phyloP scores from a whole-genome alignment of 352 stramenopile genomes.

The Phytophthora pinifolia region DNA sequence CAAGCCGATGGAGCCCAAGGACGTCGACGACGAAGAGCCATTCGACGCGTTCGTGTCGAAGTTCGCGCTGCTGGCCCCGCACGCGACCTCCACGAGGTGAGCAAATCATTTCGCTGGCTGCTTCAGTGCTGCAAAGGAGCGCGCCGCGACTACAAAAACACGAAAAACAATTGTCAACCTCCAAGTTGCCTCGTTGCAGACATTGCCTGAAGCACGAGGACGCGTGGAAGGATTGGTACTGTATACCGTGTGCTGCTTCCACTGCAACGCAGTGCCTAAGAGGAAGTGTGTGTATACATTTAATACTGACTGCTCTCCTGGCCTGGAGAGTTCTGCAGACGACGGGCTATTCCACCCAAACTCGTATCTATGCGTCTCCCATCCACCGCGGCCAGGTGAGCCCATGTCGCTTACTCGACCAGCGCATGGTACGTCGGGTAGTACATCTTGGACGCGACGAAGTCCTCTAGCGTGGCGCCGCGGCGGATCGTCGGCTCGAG shows the following conservation, averaged over 20 bases:
- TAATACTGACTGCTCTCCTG: constrained; percentile 19
- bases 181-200: constrained; percentile 8
- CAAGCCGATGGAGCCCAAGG: constrained; percentile 27
- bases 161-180: constrained; percentile 12
- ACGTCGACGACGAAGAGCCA: constrained; percentile 28
- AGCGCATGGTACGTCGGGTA: constrained; percentile 93
- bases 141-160: constrained; percentile 13
- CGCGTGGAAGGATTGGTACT: constrained; percentile 11
- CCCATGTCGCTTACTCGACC: constrained; percentile 63
- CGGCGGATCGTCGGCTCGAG: constrained; percentile 73
- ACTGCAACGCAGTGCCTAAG: constrained; percentile 17
- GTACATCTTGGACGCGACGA: constrained; percentile 95
- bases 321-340: constrained; percentile 16
- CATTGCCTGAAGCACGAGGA: constrained; percentile 19
- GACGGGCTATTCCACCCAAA: constrained; percentile 10
- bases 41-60: constrained; percentile 77
- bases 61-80: constrained; percentile 51
- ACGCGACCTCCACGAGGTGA: constrained; percentile 15
- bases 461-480: constrained; percentile 82
- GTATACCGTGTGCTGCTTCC: constrained; percentile 20
- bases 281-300: constrained; percentile 21
- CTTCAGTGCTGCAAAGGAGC: constrained; percentile 20
- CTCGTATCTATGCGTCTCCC: constrained; percentile 17
- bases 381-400: constrained; percentile 6
- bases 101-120: constrained; percentile 22